Base-by-base conservation (phyloP, 2,329 filamentous ascomycete genomes). In the Alternaria conjuncta region DNA sequence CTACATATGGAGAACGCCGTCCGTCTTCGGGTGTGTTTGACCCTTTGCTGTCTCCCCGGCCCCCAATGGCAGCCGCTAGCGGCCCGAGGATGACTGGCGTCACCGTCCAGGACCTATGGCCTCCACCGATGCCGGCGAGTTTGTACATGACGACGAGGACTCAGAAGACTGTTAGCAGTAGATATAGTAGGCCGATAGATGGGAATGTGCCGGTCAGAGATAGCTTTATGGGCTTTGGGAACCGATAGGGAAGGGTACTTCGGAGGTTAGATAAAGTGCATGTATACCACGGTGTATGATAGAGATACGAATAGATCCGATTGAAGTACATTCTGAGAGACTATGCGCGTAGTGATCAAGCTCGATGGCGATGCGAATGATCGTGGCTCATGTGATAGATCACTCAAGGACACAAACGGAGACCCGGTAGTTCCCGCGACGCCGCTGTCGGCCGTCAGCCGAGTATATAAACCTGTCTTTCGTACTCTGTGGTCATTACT, bases 1-100 rank as follows among this genome's bases (percentile, higher is more conserved):
- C 25, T 28, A 46, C 51, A 1, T 56, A 61, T 5, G 21, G 57
- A 3, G 53, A 45, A 10, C 60, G 62, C 1, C 68, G 68, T 1
- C 64, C 68, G 0, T 69, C 68, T 3, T 70, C 66, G 7, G 68
- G 61, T 2, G 18, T 69, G 3, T 58, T 70, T 10, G 55, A 68
- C 6, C 62, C 49, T 1, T 18, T 61, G 30, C 46, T 54, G 11
- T 62, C 28, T 12, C 58, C 59, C 5, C 20, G 49, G 6, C 62
- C 59, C 9, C 62, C 28, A 1, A 62, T 64, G 18, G 13, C 45
- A 18, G 44, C 21, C 7, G 26, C 25, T 12, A 51, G 15, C 13
- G 54, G 58, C 2, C 68, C 68, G 5, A 70, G 67, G 10, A 67
- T 28, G 5, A 46, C 61, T 7, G 61, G 61, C 20, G 68, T 70